Evolutionary conservation across 75 land plant species (phyloP).

Genomic region (Picea sitchensis): DNA sequence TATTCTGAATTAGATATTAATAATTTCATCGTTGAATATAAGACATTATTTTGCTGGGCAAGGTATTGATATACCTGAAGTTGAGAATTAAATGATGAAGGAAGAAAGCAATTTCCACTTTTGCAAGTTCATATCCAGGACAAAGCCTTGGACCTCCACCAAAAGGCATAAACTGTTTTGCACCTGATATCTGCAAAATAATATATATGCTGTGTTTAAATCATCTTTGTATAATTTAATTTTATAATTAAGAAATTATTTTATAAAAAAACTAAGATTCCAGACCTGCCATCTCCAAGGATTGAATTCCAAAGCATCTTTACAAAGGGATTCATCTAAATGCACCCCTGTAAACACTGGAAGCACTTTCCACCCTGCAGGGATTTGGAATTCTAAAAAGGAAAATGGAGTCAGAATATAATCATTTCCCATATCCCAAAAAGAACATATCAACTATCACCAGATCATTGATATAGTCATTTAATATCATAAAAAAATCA

Average conservation of each 20-base stretch:
- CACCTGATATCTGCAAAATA: background rate
- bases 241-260: too few species aligned
- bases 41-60: too few species aligned
- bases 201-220: too few species aligned
- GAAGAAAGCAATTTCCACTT: slow-evolving; percentile 62
- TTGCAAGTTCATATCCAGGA: slow-evolving; percentile 73
- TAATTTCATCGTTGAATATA: too few species aligned
- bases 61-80: slow-evolving; percentile 35
- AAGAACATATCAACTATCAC: too few species aligned
- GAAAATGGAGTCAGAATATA: too few species aligned
- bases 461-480: too few species aligned
- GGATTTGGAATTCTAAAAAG: slow-evolving; percentile 29
- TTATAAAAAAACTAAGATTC: background rate
- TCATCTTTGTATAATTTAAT: too few species aligned
- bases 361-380: slow-evolving; percentile 51
- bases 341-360: slow-evolving; percentile 30
- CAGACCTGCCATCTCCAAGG: slow-evolving; percentile 18
- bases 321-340: background rate
- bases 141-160: slow-evolving; percentile 80
- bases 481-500: too few species aligned
- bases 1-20: too few species aligned
- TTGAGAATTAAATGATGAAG: slow-evolving; percentile 71
- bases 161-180: slow-evolving; percentile 42
- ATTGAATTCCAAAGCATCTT: background rate
- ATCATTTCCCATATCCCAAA: too few species aligned